Conservation (phyloP, 2,329 filamentous ascomycete species). For the Exophiala mesophila region DNA sequence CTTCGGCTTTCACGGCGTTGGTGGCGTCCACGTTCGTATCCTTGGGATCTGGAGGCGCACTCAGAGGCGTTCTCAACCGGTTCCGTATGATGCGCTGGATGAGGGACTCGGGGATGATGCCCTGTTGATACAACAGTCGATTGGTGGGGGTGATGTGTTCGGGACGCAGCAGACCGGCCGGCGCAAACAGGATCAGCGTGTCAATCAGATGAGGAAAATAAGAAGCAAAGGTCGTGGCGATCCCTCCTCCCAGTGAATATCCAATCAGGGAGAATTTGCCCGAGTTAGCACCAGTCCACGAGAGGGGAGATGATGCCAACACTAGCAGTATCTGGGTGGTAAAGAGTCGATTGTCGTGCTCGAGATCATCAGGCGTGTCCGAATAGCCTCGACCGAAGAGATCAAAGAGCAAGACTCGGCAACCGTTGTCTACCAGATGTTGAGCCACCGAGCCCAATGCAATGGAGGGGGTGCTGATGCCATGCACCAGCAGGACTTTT, state of each 20-base stretch:
- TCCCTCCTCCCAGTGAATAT: constrained; percentile 74
- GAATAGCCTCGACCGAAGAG: constrained; percentile 69
- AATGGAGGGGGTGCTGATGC: constrained; percentile 73
- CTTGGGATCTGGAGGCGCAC: constrained; percentile 30
- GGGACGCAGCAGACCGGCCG: constrained; percentile 68
- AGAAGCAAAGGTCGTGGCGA: constrained; percentile 64
- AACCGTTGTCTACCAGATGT: constrained; percentile 61
- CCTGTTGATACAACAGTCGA: constrained; percentile 58
- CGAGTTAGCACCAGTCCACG: constrained; percentile 54
- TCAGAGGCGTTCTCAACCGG: constrained; percentile 44
- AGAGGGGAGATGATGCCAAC: constrained; percentile 62
- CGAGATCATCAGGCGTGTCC: constrained; percentile 60
- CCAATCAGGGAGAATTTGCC: constrained; percentile 66
- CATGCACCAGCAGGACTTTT: constrained; percentile 72
- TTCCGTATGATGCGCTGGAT: constrained; percentile 48
- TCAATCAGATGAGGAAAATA: constrained; percentile 65
- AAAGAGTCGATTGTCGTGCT: constrained; percentile 70
- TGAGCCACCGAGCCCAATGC: constrained; percentile 63
- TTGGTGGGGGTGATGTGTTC: constrained; percentile 58
- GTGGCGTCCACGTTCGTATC: constrained; percentile 35
- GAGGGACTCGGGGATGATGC: constrained; percentile 56
- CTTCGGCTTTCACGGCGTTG: constrained; percentile 40
- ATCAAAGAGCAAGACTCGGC: constrained; percentile 74
- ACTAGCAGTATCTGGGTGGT: constrained; percentile 66
- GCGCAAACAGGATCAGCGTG: constrained; percentile 70